Conservation (phyloP, 305 asterid species). For the Fraxinus platypoda region DNA sequence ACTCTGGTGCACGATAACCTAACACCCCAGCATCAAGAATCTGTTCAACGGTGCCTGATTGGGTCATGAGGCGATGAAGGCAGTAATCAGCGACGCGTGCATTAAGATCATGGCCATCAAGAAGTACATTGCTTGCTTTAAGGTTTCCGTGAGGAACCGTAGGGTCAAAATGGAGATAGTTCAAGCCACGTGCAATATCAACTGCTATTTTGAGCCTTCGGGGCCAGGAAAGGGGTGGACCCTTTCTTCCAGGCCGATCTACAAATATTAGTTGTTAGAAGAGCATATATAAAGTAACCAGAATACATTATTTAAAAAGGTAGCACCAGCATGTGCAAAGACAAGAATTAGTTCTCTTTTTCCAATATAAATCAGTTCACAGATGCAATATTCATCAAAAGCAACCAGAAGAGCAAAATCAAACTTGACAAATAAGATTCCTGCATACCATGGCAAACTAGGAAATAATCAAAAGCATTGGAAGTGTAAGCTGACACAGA, state of each 20-base stretch:
- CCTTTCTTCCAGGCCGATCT: constrained; percentile 96
- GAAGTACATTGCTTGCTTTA: constrained; percentile 73
- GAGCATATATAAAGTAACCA: not conserved
- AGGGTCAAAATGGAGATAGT: constrained; percentile 97
- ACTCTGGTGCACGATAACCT: constrained; percentile 96
- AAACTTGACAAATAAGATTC: not conserved
- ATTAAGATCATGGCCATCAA: constrained; percentile 81
- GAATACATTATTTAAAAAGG: not conserved
- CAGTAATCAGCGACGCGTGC: constrained; percentile 90
- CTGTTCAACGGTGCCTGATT: constrained; percentile 85
- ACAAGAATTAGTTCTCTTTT: not conserved
- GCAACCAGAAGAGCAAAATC: not conserved
- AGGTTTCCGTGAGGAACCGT: constrained; percentile 97
- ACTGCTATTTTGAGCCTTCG: constrained; percentile 92
- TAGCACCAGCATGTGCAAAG: not conserved
- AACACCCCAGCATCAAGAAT: constrained; percentile 94
- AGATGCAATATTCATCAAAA: not conserved
- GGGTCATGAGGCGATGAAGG: constrained; percentile 98
- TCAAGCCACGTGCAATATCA: constrained; percentile 94
- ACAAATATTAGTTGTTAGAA: constrained; percentile 22
- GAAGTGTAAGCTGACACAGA: not conserved
- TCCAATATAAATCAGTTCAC: not conserved
- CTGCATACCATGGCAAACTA: not conserved
- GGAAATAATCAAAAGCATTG: not conserved
- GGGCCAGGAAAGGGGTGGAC: constrained; percentile 77